Conservation (phyloP, 371 early-diverging fungal species). For the Mortierella sp. region DNA sequence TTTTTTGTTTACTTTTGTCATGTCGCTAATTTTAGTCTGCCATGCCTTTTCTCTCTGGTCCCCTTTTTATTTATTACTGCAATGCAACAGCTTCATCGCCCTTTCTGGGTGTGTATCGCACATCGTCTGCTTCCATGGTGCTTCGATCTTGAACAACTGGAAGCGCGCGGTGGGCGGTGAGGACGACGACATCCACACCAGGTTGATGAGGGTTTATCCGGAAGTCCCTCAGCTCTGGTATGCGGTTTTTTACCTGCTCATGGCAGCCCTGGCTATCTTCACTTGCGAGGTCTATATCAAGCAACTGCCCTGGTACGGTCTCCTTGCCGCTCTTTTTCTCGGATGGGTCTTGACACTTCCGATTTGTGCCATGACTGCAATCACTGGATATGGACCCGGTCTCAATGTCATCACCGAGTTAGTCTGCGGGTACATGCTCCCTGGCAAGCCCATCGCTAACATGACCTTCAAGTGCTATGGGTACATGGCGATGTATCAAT, state of each 20-base stretch:
- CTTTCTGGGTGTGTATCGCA: constrained; percentile 74
- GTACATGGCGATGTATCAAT: constrained; percentile 60
- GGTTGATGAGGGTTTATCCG: constrained; percentile 72
- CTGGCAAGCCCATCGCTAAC: constrained; percentile 74
- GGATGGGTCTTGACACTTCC: constrained; percentile 79
- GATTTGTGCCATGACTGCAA: constrained; percentile 80
- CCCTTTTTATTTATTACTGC: too few relatives aligned
- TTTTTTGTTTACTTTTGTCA: too few relatives aligned
- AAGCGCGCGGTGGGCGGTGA: constrained; percentile 33
- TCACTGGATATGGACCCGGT: constrained; percentile 60
- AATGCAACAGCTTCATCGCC: constrained; percentile 69
- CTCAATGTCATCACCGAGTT: constrained; percentile 78
- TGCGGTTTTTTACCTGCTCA: constrained; percentile 65
- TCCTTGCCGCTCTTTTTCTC: constrained; percentile 72
- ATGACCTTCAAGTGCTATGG: constrained; percentile 64
- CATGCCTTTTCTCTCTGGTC: too few relatives aligned
- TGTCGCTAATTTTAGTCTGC: too few relatives aligned
- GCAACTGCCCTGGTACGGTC: constrained; percentile 76
- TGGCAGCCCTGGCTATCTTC: constrained; percentile 69
- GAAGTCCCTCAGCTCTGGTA: constrained; percentile 85
- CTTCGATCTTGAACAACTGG: constrained; percentile 57
- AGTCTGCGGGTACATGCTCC: constrained; percentile 65
- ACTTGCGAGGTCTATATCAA: constrained; percentile 67
- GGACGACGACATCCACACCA: constrained; percentile 74
- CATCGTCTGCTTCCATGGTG: constrained; percentile 63